A percentile compares a stretch with the other conserved stretches of the same genome.
phyloP scores from a whole-genome alignment of 768 basidiomycete species.

The Tubosaeta brunneosetosa region DNA sequence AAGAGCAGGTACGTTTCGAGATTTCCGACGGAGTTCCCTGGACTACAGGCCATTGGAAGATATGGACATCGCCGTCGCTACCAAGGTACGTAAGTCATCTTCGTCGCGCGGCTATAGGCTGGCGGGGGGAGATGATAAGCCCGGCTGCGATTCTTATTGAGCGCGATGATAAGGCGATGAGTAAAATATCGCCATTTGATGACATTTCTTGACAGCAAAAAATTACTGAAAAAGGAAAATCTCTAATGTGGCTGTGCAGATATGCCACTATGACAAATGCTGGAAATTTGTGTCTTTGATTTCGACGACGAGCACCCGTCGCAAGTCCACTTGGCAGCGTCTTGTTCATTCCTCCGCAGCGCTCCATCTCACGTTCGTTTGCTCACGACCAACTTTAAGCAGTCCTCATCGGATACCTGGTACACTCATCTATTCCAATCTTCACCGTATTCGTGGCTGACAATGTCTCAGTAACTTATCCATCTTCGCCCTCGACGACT shows the following conservation, averaged over 20 bases:
- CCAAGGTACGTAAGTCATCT: neutral
- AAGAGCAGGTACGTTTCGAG: neutral
- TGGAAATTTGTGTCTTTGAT: constrained; percentile 16
- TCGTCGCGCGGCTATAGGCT: neutral
- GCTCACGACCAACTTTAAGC: constrained; percentile 13
- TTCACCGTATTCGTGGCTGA: constrained; percentile 6
- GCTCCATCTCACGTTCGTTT: constrained; percentile 12
- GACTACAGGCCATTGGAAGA: neutral
- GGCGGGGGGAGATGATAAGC: neutral
- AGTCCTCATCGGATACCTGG: neutral
- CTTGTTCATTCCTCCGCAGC: neutral
- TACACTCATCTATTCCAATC: neutral
- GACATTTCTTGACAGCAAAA: neutral
- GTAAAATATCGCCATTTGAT: neutral
- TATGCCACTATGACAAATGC: constrained; percentile 25
- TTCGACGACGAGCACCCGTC: constrained; percentile 13
- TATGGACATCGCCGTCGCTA: neutral
- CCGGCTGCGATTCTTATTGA: neutral
- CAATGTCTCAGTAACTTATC: constrained; percentile 18
- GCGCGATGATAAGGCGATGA: neutral
- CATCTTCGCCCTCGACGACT: constrained; percentile 1
- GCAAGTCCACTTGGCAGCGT: neutral
- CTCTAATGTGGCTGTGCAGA: constrained; percentile 18
- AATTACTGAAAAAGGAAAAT: constrained; percentile 13
- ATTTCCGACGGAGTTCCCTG: neutral